These are phyloP conservation scores for Sordaria brevicollis DNA, from an alignment of 495 filamentous ascomycete species.

Conservation along the genomic window DNA sequence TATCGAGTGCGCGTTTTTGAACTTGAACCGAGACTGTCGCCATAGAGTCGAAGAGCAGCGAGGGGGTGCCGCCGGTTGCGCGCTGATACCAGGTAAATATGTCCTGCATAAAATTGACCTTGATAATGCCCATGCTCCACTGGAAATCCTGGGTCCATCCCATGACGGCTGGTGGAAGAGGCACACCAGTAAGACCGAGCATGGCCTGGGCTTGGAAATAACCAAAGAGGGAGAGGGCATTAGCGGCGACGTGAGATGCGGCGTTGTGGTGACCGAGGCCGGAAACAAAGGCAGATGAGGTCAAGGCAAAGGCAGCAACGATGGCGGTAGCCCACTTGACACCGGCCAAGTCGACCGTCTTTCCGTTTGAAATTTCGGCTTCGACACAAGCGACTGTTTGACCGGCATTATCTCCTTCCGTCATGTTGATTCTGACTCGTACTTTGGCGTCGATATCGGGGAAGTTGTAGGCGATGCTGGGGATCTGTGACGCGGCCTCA, in stretches of 20 bases:
- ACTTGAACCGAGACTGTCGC: constrained; percentile 74
- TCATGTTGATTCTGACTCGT: constrained; percentile 67
- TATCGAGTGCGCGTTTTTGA: constrained; percentile 54
- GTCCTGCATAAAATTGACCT: constrained; percentile 72
- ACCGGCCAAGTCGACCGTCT: constrained; percentile 81
- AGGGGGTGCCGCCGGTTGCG: constrained; percentile 80
- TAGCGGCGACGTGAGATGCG: constrained; percentile 89
- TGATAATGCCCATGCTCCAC: constrained; percentile 97
- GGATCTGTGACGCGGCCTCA: constrained; percentile 53
- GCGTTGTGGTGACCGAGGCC: constrained; percentile 88
- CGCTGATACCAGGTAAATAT: constrained; percentile 97
- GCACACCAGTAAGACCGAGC: constrained; percentile 72
- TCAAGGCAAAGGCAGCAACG: constrained; percentile 75
- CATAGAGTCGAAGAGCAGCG: constrained; percentile 66
- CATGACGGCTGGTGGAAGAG: constrained; percentile 79
- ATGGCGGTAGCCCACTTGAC: constrained; percentile 91
- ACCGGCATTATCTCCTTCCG: constrained; percentile 28
- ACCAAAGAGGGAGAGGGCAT: constrained; percentile 85
- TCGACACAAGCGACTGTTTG: constrained; percentile 77
- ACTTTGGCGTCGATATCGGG: constrained; percentile 89
- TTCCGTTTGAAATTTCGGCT: constrained; percentile 81
- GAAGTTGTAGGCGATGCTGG: constrained; percentile 78
- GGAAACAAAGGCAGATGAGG: constrained; percentile 75
- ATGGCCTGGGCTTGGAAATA: constrained; percentile 98
- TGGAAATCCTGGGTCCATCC: constrained; percentile 98